Conservation (phyloP, 495 filamentous ascomycete species). For the Usnea hakonensis region DNA sequence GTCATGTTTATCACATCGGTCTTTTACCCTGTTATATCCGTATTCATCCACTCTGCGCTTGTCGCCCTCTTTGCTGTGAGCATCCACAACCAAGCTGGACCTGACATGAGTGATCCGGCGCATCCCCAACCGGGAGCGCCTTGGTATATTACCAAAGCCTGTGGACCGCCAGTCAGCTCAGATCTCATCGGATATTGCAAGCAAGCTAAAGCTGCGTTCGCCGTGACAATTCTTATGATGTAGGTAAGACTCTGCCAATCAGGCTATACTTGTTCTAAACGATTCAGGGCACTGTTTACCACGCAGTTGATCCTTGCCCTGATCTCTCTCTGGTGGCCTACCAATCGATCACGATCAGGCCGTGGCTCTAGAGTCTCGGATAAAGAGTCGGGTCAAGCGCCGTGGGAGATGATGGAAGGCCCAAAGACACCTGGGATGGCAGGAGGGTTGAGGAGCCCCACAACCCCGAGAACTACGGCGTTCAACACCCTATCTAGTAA, state of each 20-base stretch:
- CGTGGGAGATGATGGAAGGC: constrained; percentile 24
- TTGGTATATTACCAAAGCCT: constrained; percentile 81
- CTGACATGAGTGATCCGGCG: constrained; percentile 67
- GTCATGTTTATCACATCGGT: constrained; percentile 64
- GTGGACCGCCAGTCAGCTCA: constrained; percentile 51
- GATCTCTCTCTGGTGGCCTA: constrained; percentile 57
- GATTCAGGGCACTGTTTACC: constrained; percentile 46
- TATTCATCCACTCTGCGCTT: constrained; percentile 50
- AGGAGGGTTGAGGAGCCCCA: constrained; percentile 28
- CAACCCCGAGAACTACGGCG: constrained; percentile 37
- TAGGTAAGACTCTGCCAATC: constrained; percentile 42
- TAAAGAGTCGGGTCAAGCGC: constrained; percentile 13
- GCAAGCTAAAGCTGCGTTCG: constrained; percentile 70
- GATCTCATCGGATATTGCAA: constrained; percentile 59
- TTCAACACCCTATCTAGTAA: constrained; percentile 32
- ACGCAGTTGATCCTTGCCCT: constrained; percentile 48
- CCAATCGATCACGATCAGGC: constrained; percentile 22
- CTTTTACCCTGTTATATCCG: constrained; percentile 61
- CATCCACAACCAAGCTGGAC: constrained; percentile 65
- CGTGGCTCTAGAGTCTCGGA: constrained; percentile 13
- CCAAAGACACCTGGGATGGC: constrained; percentile 20
- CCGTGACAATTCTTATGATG: constrained; percentile 61
- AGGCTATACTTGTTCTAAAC: constrained; percentile 33
- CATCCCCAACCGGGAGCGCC: constrained; percentile 59
- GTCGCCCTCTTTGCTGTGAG: constrained; percentile 58